Percentiles rank a stretch among this genome's conserved stretches.
phyloP scores from a whole-genome alignment of 768 basidiomycete genomes.

The Lanmaoa rubissima region DNA sequence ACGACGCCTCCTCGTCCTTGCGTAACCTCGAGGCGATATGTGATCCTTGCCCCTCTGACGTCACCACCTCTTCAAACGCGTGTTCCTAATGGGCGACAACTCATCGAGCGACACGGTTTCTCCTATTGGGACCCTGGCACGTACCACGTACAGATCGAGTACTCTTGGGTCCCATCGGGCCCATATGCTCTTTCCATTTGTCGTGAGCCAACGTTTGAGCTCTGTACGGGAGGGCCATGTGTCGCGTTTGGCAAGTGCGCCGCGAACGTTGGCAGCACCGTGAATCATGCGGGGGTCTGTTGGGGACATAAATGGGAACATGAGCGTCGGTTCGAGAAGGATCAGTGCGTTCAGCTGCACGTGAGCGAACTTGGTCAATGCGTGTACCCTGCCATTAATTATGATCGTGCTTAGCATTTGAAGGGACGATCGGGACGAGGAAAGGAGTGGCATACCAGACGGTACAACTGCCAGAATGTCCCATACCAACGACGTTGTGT shows the following conservation, averaged over 20 bases:
- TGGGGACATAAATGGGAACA: slow-evolving; percentile 31
- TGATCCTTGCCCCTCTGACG: slow-evolving; percentile 3
- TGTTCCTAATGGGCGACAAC: slow-evolving; percentile 16
- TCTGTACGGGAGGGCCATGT: slow-evolving; percentile 25
- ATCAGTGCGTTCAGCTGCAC: slow-evolving; percentile 18
- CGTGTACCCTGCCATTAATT: slow-evolving; percentile 13
- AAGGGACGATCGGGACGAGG: neutral
- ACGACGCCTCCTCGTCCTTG: slow-evolving; percentile 30
- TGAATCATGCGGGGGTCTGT: slow-evolving; percentile 28
- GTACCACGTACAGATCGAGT: slow-evolving; percentile 25
- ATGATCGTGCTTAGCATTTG: neutral
- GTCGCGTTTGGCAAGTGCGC: slow-evolving; percentile 27
- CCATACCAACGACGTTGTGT: slow-evolving; percentile 26
- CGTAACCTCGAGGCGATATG: slow-evolving; percentile 24
- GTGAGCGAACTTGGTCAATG: slow-evolving; percentile 17
- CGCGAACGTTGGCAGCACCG: slow-evolving; percentile 31
- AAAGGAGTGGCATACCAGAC: slow-evolving; percentile 16
- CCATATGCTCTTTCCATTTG: slow-evolving; percentile 18
- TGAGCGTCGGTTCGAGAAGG: slow-evolving; percentile 31
- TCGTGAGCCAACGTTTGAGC: slow-evolving; percentile 17
- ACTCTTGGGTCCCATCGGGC: slow-evolving; percentile 24
- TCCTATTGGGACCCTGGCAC: neutral
- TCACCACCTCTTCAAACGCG: slow-evolving; percentile 22
- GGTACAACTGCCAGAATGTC: slow-evolving; percentile 31
- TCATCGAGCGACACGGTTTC: neutral